phyloP scores from a whole-genome alignment of 768 basidiomycete genomes.

The Leccinum incarnatum region DNA sequence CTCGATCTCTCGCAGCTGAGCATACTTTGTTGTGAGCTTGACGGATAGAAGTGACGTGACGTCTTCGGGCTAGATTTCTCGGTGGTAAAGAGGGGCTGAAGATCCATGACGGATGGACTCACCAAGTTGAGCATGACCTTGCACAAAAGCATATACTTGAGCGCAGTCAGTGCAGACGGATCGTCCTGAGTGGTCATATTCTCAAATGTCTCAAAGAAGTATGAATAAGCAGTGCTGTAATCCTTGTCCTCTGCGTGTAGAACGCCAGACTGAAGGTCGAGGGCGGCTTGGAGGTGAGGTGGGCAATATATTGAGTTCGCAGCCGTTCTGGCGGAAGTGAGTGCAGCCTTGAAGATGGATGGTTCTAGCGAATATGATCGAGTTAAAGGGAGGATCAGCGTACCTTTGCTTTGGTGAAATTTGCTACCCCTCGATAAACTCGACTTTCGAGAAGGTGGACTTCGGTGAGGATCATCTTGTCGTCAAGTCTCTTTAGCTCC shows the following conservation, averaged over 20 bases:
- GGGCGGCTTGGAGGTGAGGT: conserved; percentile 56
- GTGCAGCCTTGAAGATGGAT: conserved; percentile 54
- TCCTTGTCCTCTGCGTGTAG: conserved; percentile 97
- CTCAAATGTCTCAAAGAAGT: conserved; percentile 97
- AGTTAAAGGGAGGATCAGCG: conserved; percentile 8
- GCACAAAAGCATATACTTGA: conserved; percentile 98
- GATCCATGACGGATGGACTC: conserved; percentile 27
- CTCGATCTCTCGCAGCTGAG: conserved; percentile 84
- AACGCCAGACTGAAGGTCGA: conserved; percentile 73
- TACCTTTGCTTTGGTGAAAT: conserved; percentile 88
- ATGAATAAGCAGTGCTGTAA: conserved; percentile 94
- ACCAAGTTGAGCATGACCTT: conserved; percentile 98
- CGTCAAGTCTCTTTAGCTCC: conserved; percentile 90
- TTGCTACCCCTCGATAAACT: conserved; percentile 86
- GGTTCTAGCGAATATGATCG: neutral
- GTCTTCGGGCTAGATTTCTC: conserved; percentile 74
- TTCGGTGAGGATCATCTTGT: conserved; percentile 97
- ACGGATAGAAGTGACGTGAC: conserved; percentile 81
- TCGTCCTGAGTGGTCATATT: conserved; percentile 78
- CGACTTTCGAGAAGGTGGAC: conserved; percentile 92
- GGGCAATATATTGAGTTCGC: conserved; percentile 96
- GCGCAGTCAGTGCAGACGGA: conserved; percentile 68
- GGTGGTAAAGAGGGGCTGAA: neutral
- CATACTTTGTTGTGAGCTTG: conserved; percentile 87
- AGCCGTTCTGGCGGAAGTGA: conserved; percentile 89